Evolutionary conservation across 2,329 filamentous ascomycete species (phyloP).

Genomic region (Podosphaera fusca): DNA sequence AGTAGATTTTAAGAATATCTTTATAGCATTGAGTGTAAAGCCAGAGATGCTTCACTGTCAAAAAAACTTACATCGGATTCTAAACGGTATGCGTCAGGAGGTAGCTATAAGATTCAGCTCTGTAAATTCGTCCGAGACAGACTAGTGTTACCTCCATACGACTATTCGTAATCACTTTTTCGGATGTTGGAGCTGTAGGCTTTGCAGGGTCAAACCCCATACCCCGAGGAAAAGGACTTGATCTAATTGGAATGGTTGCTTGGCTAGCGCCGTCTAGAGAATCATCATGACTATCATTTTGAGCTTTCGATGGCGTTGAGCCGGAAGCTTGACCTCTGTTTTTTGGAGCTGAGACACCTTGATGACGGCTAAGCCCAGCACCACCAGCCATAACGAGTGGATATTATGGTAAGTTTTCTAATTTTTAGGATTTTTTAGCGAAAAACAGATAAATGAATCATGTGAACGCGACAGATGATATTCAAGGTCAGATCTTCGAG

Average conservation of each 20-base stretch:
- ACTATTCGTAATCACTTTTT: slow-evolving; percentile 16
- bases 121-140: neutral
- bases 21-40: neutral
- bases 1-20: neutral
- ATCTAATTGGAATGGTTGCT: neutral
- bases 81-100: slow-evolving; percentile 30
- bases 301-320: neutral
- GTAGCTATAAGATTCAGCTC: slow-evolving; percentile 19
- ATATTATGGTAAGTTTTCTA: neutral
- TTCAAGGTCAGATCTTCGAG: no score
- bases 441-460: no score
- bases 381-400: slow-evolving; percentile 5
- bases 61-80: slow-evolving; percentile 15
- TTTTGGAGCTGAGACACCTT: neutral
- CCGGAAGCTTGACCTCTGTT: neutral
- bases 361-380: slow-evolving; percentile 3
- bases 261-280: slow-evolving; percentile 4
- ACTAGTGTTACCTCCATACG: slow-evolving; percentile 20
- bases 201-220: slow-evolving; percentile 24
- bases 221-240: slow-evolving; percentile 6
- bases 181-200: slow-evolving; percentile 6
- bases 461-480: no score
- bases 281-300: neutral
- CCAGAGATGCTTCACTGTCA: neutral
- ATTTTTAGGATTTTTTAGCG: no score